Evolutionary conservation across 2,329 filamentous ascomycete genomes (phyloP).

Genomic region (Metarhizium humberi): DNA sequence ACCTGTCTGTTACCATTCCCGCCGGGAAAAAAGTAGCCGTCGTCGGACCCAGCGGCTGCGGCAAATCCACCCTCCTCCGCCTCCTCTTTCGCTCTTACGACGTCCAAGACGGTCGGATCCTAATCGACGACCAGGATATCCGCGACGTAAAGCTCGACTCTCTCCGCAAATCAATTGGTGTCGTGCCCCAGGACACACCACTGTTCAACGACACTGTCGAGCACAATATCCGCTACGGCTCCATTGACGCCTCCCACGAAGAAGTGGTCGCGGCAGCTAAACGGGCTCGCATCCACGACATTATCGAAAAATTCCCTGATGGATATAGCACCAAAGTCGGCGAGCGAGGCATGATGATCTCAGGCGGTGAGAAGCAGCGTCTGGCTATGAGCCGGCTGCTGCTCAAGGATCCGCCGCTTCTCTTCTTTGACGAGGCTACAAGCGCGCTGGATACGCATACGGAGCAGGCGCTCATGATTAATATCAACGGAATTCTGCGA

Average conservation of each 20-base stretch:
- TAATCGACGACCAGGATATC: slow-evolving; percentile 90
- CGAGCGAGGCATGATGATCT: slow-evolving; percentile 94
- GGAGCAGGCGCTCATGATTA: slow-evolving; percentile 79
- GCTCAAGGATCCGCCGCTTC: slow-evolving; percentile 77
- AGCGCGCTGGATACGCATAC: slow-evolving; percentile 89
- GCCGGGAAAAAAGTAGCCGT: slow-evolving; percentile 94
- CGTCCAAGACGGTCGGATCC: slow-evolving; percentile 71
- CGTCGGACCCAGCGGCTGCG: slow-evolving; percentile 90
- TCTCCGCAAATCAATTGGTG: slow-evolving; percentile 76
- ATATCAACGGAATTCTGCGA: slow-evolving; percentile 86
- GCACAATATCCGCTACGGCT: slow-evolving; percentile 91
- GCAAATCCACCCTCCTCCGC: slow-evolving; percentile 87
- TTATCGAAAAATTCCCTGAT: slow-evolving; percentile 70
- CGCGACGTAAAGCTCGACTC: slow-evolving; percentile 74
- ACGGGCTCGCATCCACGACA: slow-evolving; percentile 77
- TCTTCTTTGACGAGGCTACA: slow-evolving; percentile 95
- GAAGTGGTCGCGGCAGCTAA: slow-evolving; percentile 69
- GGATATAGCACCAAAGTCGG: slow-evolving; percentile 88
- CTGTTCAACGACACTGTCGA: slow-evolving; percentile 95
- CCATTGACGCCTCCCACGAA: slow-evolving; percentile 64
- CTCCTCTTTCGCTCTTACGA: slow-evolving; percentile 95
- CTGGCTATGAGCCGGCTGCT: slow-evolving; percentile 76
- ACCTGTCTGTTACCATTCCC: slow-evolving; percentile 80
- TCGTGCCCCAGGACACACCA: slow-evolving; percentile 94
- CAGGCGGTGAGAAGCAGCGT: slow-evolving; percentile 87